Evolutionary conservation across 1,284 basidiomycete species (phyloP), one percentile per base, ranked within the genome.

Genomic region (Kwoniella shivajii): DNA sequence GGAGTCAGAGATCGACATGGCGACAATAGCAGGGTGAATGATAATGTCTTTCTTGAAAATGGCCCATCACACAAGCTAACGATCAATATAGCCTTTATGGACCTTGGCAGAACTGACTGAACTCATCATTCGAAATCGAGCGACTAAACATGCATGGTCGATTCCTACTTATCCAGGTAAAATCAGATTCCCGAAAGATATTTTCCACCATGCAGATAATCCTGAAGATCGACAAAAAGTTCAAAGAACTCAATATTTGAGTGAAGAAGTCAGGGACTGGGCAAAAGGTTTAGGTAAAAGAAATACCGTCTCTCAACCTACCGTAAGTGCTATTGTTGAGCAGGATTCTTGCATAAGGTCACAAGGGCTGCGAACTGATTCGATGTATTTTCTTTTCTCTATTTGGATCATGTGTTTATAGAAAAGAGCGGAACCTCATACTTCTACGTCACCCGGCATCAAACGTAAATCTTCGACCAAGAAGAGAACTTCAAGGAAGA

Each of bases 51-150:
- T 14, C n/a, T 20, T 27, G 13, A n/a, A 11, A 20, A 42, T 41
- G 11, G 27, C 18, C 31, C 9, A 13, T 18, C 4, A 34, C 45
- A 16, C 42, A 37, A 4, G 39, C 27, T 29, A 29, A 11, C 20
- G 31, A 37, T 5, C 22, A 11, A 26, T 24, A 5, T 68, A 96
- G 90, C 89, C 90, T 69, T 80, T 99, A 29, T 97, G 96, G 72
- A 83, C 86, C n/a, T 81, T 92, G 46, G 87, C 87, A 61, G 96
- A 99, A 69, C 80, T 99, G 4, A 87, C 93, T 0, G 90, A 96
- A 76, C 84, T 91, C 61, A 79, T 96, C 33, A 89, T 98, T 74
- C 89, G 87, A 67, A 79, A 80, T 0, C 83, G 84, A 20, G 87
- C 90, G 0, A 82, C 85, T 31, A 63, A 79, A 3, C 83, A 88